Evolutionary conservation across 1,284 basidiomycete species (phyloP).

Genomic region (Apiotrichum gamsii): DNA sequence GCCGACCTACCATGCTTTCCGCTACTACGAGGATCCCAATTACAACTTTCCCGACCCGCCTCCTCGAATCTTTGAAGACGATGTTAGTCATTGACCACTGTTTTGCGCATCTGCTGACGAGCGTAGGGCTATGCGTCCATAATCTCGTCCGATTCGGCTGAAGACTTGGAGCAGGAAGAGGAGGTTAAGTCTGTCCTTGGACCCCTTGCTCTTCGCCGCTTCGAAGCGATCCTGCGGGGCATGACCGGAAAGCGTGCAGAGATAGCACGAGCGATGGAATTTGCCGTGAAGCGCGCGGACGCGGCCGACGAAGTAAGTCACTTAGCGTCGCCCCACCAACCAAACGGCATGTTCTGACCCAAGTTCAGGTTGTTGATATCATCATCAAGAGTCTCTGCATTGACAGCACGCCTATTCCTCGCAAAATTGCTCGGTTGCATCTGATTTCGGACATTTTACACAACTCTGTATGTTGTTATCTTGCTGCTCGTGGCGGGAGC

Average conservation of each 20-base stretch:
- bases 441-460: constrained; percentile 96
- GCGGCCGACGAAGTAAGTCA: constrained; percentile 72
- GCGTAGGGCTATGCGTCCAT: constrained; percentile 78
- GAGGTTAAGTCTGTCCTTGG: constrained; percentile 64
- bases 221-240: constrained; percentile 81
- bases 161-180: constrained; percentile 83
- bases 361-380: constrained; percentile 74
- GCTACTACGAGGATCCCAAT: constrained; percentile 62
- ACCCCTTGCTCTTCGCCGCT: constrained; percentile 66
- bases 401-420: constrained; percentile 82
- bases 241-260: constrained; percentile 81
- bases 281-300: constrained; percentile 90
- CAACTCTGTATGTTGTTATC: constrained; percentile 64
- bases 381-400: constrained; percentile 76
- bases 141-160: constrained; percentile 90
- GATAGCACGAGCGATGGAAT: constrained; percentile 89
- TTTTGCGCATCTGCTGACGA: constrained; percentile 47
- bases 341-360: no score
- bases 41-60: constrained; percentile 52
- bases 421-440: constrained; percentile 90
- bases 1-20: constrained; percentile 63
- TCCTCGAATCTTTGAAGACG: constrained; percentile 72
- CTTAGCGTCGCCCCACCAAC: no score
- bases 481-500: no score
- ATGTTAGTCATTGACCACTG: constrained; percentile 75